Evolutionary conservation across 148 eudicot species (phyloP).

Genomic region (Vaccinium macrocarpon): DNA sequence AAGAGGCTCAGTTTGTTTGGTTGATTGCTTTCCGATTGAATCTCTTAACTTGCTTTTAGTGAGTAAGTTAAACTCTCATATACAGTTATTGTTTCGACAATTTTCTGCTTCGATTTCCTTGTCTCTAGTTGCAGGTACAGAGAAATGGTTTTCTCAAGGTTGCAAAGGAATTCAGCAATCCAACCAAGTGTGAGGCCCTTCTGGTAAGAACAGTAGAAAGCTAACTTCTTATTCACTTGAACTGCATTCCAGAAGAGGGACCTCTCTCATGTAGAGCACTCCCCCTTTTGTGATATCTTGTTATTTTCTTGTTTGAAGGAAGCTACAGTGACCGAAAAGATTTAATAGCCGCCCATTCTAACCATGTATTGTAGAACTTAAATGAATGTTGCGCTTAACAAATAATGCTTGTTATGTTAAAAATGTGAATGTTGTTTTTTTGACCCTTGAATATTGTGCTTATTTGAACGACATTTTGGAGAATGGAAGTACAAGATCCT

Average conservation of each 20-base stretch:
- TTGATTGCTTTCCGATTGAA: neutral
- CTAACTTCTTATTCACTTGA: neutral
- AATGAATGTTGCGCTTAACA: slow-evolving; percentile 5
- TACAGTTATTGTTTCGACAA: neutral
- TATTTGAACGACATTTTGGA: neutral
- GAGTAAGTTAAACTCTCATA: neutral
- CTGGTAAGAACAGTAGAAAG: slow-evolving; percentile 1
- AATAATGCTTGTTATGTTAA: slow-evolving; percentile 9
- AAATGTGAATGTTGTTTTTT: neutral
- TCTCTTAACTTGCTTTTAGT: neutral
- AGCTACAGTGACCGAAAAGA: neutral
- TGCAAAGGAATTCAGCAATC: neutral
- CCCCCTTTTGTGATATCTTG: neutral
- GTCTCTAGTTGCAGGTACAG: slow-evolving; percentile 6
- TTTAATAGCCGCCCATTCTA: slow-evolving; percentile 9
- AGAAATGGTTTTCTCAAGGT: neutral
- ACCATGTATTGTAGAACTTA: slow-evolving; percentile 13
- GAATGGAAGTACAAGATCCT: neutral
- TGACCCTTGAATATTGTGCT: neutral
- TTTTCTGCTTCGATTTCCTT: neutral
- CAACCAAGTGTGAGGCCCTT: neutral
- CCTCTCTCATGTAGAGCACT: neutral
- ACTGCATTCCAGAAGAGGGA: slow-evolving; percentile 2
- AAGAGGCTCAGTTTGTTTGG: neutral
- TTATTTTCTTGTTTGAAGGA: neutral